phyloP scores from a whole-genome alignment of 169 alveolate species.

The Theileria parva region DNA sequence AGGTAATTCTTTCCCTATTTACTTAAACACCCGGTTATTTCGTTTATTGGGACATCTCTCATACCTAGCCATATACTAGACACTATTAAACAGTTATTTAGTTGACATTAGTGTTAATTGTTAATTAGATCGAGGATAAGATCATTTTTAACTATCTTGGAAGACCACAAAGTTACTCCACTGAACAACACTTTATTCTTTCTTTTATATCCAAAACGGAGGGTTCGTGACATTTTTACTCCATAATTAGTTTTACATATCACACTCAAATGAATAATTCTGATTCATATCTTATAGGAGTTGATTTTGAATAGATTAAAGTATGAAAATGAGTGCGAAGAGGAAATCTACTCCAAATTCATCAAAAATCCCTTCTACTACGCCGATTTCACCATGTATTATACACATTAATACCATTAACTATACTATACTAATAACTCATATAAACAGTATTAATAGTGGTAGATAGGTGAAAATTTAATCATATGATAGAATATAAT shows the following conservation, averaged over 20 bases:
- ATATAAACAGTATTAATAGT: too few relatives aligned
- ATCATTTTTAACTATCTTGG: constrained; percentile 14
- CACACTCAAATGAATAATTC: background rate
- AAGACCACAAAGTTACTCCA: constrained; percentile 15
- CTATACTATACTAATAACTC: too few relatives aligned
- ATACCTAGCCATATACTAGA: background rate
- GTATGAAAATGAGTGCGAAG: constrained; percentile 19
- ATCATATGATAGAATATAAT: background rate
- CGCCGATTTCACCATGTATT: constrained; percentile 23
- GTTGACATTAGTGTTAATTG: background rate
- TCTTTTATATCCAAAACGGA: constrained; percentile 20
- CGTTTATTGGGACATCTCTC: too few relatives aligned
- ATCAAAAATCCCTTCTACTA: constrained; percentile 9
- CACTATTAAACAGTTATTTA: background rate
- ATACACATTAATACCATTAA: background rate
- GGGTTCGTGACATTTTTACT: background rate
- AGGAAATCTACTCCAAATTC: background rate
- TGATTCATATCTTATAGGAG: constrained; percentile 9
- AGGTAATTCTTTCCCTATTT: background rate
- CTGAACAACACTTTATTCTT: constrained; percentile 14
- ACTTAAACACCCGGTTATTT: background rate
- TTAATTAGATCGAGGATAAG: constrained; percentile 8
- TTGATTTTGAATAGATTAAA: constrained; percentile 8
- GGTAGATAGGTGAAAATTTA: too few relatives aligned
- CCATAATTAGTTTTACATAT: background rate